Evolutionary conservation across 164 flowering plant species (phyloP).

Genomic region (grape (Vitis vinifera)): DNA sequence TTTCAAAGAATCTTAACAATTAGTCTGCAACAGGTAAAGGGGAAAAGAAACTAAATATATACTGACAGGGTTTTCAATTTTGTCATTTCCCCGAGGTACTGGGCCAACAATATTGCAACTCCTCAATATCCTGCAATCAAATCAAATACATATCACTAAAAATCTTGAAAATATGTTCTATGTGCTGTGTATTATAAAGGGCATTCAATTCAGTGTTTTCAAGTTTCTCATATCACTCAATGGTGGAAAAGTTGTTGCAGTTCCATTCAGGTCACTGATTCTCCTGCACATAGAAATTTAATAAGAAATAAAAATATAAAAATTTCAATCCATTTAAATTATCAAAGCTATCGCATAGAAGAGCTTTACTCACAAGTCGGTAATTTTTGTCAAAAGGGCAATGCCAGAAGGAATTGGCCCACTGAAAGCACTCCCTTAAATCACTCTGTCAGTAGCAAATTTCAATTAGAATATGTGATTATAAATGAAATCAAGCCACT

Average conservation of each 20-base stretch:
- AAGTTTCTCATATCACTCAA: slow-evolving; percentile 29
- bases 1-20: too few relatives aligned
- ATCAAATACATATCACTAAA: background rate
- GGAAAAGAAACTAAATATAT: background rate
- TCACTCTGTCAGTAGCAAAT: slow-evolving; percentile 17
- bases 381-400: slow-evolving; percentile 18
- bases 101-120: slow-evolving; percentile 44
- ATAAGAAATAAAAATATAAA: background rate
- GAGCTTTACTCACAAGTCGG: slow-evolving; percentile 33
- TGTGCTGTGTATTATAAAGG: too few relatives aligned
- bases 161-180: too few relatives aligned
- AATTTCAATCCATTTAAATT: too few relatives aligned
- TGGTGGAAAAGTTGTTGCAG: slow-evolving; percentile 40
- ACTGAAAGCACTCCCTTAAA: slow-evolving; percentile 40
- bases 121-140: slow-evolving; percentile 42
- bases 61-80: slow-evolving; percentile 38
- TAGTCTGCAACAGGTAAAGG: too few relatives aligned
- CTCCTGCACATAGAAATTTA: slow-evolving; percentile 38
- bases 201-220: slow-evolving; percentile 31
- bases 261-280: slow-evolving; percentile 64
- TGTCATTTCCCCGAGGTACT: slow-evolving; percentile 33
- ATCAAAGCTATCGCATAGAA: background rate
- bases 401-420: slow-evolving; percentile 47
- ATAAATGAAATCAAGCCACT: too few relatives aligned
- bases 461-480: background rate